phyloP scores from a whole-genome alignment of 257 asterid species.

The Nicotiana obtusifolia region DNA sequence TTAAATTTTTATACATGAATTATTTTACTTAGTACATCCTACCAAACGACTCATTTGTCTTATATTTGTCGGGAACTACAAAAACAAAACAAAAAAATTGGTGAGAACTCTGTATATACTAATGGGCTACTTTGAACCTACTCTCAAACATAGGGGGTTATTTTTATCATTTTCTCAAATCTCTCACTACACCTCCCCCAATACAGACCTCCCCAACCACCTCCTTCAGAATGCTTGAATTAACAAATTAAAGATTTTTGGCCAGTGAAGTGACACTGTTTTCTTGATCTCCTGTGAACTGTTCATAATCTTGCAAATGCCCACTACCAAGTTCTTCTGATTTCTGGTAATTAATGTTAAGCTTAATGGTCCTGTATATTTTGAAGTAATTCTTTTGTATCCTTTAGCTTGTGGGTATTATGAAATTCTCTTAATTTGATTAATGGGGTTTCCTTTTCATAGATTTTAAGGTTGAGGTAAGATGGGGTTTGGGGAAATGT shows the following conservation, averaged over 20 bases:
- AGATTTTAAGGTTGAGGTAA: neutral
- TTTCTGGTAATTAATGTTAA: neutral
- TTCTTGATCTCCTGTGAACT: constrained; percentile 3
- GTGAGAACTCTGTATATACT: too few relatives aligned
- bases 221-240: neutral
- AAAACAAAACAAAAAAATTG: too few relatives aligned
- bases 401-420: neutral
- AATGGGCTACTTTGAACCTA: too few relatives aligned
- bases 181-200: neutral
- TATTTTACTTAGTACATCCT: too few relatives aligned
- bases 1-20: too few relatives aligned
- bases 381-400: neutral
- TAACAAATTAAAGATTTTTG: neutral
- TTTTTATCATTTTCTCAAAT: too few relatives aligned
- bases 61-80: too few relatives aligned
- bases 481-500: neutral
- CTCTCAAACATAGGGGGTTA: too few relatives aligned
- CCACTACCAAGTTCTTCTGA: neutral
- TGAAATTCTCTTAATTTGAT: neutral
- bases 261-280: neutral
- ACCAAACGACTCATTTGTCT: too few relatives aligned
- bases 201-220: neutral
- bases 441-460: neutral
- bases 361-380: neutral
- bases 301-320: neutral